Base-by-base conservation (phyloP, 371 early-diverging fungal species). In the Circinella minor region DNA sequence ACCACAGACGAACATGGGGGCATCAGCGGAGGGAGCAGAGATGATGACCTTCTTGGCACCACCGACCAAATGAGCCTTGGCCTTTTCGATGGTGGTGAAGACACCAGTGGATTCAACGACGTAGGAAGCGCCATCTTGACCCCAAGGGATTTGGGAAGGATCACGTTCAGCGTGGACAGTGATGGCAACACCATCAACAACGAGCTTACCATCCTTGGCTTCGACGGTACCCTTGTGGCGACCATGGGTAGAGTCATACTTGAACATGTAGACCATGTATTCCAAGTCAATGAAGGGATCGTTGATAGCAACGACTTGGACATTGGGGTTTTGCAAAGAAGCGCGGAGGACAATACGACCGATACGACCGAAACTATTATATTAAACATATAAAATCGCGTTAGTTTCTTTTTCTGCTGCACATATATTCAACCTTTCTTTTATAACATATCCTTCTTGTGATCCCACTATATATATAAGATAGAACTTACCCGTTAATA, bases 51-150 rank as follows among this genome's bases (percentile, higher is more conserved):
- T 94, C 91, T 97, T 96, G 85, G 95, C 98, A 70, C 97, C 98
- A 73, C 95, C 96, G 73, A 90, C 81, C 74, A 97, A 81, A 86
- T 99, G 99, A 72, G 88, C 90, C 46, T 82, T 85, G 68, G 96
- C 96, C 89, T 94, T 92, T 36, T 95, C 96, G 55, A 79, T 81
- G 72, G 95, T 93, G 78, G 95, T 97, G 92, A 99, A 99, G 74
- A 97, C 95, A 83, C 99, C 99, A 63, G 98, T 97, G 67, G 99
- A 96, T 86, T 99, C 99, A 77, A 99, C 93, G 61, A 99, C 93
- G 86, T 96, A 96, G 75, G 93, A 92, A 71, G 96, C 98, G 70
- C 93, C 93, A 71, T 89, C 85, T 18, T 81, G 69, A 47, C 91
- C 94, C 99, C 99, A 99, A 55, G 90, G 89, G 81, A 99, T 99